These are phyloP conservation scores for Rosa multiflora DNA, from an alignment of 306 rosid genomes.

Conservation along the genomic window DNA sequence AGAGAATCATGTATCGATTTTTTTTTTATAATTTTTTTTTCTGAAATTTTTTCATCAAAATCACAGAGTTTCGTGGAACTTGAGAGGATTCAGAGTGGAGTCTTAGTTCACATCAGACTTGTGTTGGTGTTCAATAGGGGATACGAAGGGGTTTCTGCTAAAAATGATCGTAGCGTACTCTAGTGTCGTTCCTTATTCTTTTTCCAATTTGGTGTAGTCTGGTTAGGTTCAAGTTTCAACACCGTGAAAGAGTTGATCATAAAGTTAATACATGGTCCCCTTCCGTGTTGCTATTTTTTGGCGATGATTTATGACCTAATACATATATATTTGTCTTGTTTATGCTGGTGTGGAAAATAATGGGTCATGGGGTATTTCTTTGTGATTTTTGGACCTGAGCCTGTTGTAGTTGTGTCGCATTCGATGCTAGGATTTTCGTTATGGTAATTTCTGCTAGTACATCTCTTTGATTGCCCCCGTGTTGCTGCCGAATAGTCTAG, in stretches of 20 bases:
- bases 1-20: not conserved
- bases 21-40: not conserved
- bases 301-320: not conserved
- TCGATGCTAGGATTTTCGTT: not conserved
- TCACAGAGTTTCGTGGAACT: not conserved
- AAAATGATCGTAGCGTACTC: not conserved
- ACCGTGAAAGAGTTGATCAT: not conserved
- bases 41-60: not conserved
- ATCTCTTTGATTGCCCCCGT: not conserved
- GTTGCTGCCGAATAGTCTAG: not conserved
- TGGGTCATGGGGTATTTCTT: not conserved
- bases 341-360: not conserved
- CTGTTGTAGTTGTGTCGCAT: not conserved
- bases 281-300: not conserved
- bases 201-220: not conserved
- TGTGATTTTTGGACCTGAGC: not conserved
- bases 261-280: not conserved
- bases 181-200: not conserved
- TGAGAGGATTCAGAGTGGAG: too few species aligned
- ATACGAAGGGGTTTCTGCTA: not conserved
- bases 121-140: not conserved
- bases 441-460: not conserved
- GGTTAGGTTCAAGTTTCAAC: not conserved
- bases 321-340: not conserved
- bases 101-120: not conserved